phyloP scores from a whole-genome alignment of 371 early-diverging fungal species.

The Astathelohania contejeani region DNA sequence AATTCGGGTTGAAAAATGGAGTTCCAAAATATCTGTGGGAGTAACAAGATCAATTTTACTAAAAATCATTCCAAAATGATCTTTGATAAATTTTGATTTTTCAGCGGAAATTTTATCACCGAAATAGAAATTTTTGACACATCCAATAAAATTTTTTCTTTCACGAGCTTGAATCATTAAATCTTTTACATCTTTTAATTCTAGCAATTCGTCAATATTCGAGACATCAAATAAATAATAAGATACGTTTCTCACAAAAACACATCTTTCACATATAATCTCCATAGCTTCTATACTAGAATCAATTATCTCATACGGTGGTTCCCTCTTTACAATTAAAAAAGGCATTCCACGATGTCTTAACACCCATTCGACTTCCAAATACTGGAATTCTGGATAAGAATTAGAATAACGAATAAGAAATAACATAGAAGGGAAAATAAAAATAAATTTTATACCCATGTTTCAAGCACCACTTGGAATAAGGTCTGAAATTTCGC shows the following conservation, averaged over 20 bases:
- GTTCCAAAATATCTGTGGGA: not conserved
- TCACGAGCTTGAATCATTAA: not conserved
- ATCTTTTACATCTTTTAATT: not conserved
- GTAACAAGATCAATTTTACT: conserved; percentile 2
- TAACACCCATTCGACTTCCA: no score
- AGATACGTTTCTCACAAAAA: not conserved
- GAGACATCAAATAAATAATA: not conserved
- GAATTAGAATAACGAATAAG: no score
- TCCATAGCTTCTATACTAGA: not conserved
- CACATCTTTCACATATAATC: not conserved
- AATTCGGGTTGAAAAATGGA: not conserved
- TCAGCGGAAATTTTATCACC: not conserved
- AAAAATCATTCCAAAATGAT: not conserved
- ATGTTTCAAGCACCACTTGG: not conserved
- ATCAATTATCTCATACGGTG: not conserved
- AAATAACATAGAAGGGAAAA: no score
- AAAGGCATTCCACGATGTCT: no score
- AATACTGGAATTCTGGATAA: no score
- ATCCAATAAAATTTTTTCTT: not conserved
- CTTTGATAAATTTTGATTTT: not conserved
- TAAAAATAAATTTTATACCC: not conserved
- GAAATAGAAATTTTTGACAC: not conserved
- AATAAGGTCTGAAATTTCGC: not conserved
- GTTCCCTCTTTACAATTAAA: no score
- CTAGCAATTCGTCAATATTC: not conserved